Conservation (phyloP, 306 rosid species). For the Malus orientalis region DNA sequence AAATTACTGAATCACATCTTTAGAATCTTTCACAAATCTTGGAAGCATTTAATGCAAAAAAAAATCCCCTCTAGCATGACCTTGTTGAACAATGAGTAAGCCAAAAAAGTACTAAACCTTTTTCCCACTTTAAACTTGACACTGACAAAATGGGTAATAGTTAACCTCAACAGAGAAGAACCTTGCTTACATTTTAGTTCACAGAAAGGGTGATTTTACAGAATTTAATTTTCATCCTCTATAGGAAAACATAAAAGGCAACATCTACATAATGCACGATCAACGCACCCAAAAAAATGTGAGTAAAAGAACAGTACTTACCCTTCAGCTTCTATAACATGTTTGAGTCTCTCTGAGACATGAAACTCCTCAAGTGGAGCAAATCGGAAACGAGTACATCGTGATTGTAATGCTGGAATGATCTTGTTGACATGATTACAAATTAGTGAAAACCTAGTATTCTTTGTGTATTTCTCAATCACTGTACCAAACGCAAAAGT, state of each 20-base stretch:
- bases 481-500: constrained; percentile 39
- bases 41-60: background rate
- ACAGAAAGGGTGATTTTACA: background rate
- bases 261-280: background rate
- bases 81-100: background rate
- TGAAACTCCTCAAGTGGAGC: constrained; percentile 89
- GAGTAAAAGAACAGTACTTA: constrained; percentile 15
- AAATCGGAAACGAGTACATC: constrained; percentile 95
- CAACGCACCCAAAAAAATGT: background rate
- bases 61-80: background rate
- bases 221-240: background rate
- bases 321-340: constrained; percentile 81
- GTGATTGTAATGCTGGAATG: constrained; percentile 87
- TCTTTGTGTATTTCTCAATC: constrained; percentile 89
- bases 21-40: background rate
- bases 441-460: constrained; percentile 81
- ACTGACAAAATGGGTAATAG: background rate
- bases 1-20: background rate
- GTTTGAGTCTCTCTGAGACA: constrained; percentile 74
- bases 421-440: constrained; percentile 96
- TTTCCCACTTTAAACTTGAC: background rate
- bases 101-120: background rate
- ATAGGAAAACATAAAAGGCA: background rate
- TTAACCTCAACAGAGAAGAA: background rate
- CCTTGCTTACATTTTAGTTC: background rate